Evolutionary conservation across 2,329 filamentous ascomycete species (phyloP).

Genomic region (Trichothecium sympodiale): DNA sequence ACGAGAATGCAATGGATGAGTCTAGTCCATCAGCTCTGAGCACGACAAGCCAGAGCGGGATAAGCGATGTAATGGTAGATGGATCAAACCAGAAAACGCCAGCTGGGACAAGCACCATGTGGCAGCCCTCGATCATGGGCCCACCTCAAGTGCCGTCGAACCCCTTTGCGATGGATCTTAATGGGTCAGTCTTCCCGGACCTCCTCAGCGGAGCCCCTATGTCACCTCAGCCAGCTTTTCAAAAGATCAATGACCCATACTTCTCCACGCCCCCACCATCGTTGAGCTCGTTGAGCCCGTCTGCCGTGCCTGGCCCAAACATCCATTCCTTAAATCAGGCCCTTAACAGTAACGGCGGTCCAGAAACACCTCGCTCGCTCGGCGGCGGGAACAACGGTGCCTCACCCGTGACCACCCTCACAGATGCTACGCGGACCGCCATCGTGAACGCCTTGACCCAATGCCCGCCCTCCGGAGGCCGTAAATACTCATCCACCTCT

Average conservation of each 20-base stretch:
- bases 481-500: conserved; percentile 53
- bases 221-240: conserved; percentile 64
- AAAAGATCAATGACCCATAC: conserved; percentile 62
- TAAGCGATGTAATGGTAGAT: conserved; percentile 86
- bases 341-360: conserved; percentile 52
- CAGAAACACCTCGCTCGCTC: conserved; percentile 64
- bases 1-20: conserved; percentile 77
- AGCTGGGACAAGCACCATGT: conserved; percentile 47
- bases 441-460: conserved; percentile 50
- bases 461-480: conserved; percentile 42
- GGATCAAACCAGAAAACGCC: conserved; percentile 55
- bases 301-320: conserved; percentile 55
- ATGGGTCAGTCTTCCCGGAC: conserved; percentile 65
- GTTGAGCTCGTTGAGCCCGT: conserved; percentile 62
- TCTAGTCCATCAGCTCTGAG: conserved; percentile 95
- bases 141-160: conserved; percentile 53
- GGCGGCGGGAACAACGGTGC: conserved; percentile 45
- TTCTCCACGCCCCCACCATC: conserved; percentile 70
- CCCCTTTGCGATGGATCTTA: conserved; percentile 65
- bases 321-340: conserved; percentile 53
- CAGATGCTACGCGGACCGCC: conserved; percentile 51
- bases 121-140: conserved; percentile 58
- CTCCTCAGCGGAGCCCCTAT: conserved; percentile 61
- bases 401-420: conserved; percentile 52
- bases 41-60: conserved; percentile 82